A percentile compares a stretch with the other conserved stretches of the same genome.
phyloP scores from a whole-genome alignment of 2,329 filamentous ascomycete genomes.

The Pestalotiopsis sp. region DNA sequence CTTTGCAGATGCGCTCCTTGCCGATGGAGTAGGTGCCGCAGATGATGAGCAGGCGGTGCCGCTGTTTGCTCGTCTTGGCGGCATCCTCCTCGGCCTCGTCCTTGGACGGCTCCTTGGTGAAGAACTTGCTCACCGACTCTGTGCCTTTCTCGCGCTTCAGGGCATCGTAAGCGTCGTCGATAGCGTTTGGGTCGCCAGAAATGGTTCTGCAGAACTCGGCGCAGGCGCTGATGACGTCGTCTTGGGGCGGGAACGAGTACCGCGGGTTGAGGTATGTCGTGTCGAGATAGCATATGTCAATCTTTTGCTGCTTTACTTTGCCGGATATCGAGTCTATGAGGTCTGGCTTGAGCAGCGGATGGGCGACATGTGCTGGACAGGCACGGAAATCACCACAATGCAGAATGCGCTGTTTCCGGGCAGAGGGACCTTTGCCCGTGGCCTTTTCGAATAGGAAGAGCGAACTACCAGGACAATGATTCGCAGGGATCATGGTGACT shows the following conservation, averaged over 20 bases:
- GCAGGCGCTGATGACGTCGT: slow-evolving; percentile 83
- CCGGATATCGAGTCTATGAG: slow-evolving; percentile 69
- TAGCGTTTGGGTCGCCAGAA: slow-evolving; percentile 59
- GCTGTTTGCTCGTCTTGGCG: slow-evolving; percentile 26
- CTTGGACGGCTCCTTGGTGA: slow-evolving; percentile 36
- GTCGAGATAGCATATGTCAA: slow-evolving; percentile 95
- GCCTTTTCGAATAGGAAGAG: slow-evolving; percentile 89
- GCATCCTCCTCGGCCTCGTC: slow-evolving; percentile 4
- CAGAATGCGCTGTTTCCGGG: slow-evolving; percentile 73
- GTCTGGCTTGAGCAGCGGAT: slow-evolving; percentile 79
- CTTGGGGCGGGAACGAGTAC: slow-evolving; percentile 89
- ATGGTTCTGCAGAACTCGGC: slow-evolving; percentile 83
- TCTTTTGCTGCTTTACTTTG: slow-evolving; percentile 75
- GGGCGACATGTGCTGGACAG: slow-evolving; percentile 78
- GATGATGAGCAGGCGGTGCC: slow-evolving; percentile 78
- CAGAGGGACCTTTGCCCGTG: slow-evolving; percentile 58
- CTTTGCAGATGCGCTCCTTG: slow-evolving; percentile 93
- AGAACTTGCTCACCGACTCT: slow-evolving; percentile 54
- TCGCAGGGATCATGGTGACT: slow-evolving; percentile 94
- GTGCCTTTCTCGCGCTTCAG: slow-evolving; percentile 41
- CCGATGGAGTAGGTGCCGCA: slow-evolving; percentile 98
- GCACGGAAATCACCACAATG: slow-evolving; percentile 97
- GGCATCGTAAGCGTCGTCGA: slow-evolving; percentile 48
- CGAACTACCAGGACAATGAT: slow-evolving; percentile 94
- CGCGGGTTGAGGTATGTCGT: slow-evolving; percentile 96